Base-by-base conservation (phyloP, 208 protist genomes). In the Leptomonas seymouri region DNA sequence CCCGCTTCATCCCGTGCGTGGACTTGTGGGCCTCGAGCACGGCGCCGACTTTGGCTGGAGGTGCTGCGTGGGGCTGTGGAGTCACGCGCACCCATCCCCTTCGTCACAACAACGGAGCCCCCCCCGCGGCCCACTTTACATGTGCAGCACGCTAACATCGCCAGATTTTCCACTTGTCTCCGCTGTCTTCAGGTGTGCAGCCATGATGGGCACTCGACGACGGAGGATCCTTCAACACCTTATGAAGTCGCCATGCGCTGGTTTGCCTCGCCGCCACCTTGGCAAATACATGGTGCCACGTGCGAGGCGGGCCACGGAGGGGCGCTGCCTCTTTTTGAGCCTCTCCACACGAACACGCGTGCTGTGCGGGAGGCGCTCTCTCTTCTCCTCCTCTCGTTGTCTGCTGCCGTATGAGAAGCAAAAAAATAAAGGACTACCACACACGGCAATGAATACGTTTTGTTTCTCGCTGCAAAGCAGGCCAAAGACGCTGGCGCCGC, bases 1-100 rank as follows among this genome's bases (percentile, higher is more conserved):
- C 23, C 21, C 36, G 23, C 30, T 25, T 16, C 8, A 16, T 34
- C 48, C 15, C 36, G 34, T 36, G 18, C 56, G 20, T 6, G 27
- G 27, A 39, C 49, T 23, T 39, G 71, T 60, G 64, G 78, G 18
- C 67, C 71, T 36, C 69, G 42, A n/a, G 67, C 73, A 20, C 82
- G 75, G 53, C 70, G 75, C 8, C 72, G 59, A 8, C 60, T 89
- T 20, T 82, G 78, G 69, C 46, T 69, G 12, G 54, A 77, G 51
- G 80, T 64, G 48, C 57, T 85, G 31, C 53, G 71, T 30, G 63
- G 36, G 42, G 20, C 63, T 3, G 71, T 76, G 16, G 62, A 68
- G 45, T 0, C 28, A 16, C 20, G 44, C 34, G 34, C 34, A 39
- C 34, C 34, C 34, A 8, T 57, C 42, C n/a, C 1, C 18, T 36